Percentiles rank a stretch among this genome's conserved stretches.
Evolutionary conservation across 345 rosid species (phyloP).

Genomic region (Eucalyptus regnans): DNA sequence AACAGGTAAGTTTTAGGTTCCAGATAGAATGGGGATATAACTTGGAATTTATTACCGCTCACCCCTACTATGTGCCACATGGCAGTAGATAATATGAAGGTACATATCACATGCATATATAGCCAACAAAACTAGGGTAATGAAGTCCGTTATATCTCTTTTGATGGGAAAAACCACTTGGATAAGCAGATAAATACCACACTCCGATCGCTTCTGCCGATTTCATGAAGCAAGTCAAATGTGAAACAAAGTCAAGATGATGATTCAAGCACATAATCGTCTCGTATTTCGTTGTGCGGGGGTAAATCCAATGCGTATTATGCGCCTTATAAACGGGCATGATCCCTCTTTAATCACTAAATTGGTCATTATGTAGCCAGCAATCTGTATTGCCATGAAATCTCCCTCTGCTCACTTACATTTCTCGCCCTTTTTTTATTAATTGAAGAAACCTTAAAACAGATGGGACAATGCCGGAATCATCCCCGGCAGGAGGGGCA

Average conservation of each 20-base stretch:
- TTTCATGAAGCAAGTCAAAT: background rate
- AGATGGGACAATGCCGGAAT: background rate
- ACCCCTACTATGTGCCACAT: too few species aligned
- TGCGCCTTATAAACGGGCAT: background rate
- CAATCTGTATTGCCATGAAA: background rate
- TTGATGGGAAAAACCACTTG: background rate
- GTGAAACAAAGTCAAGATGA: background rate
- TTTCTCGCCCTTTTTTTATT: background rate
- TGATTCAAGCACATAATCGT: background rate
- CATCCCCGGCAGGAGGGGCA: background rate
- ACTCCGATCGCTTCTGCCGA: fast-evolving
- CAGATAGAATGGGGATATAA: too few species aligned
- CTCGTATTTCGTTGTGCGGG: background rate
- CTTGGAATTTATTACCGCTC: fast-evolving
- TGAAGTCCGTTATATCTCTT: background rate
- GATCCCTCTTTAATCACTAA: background rate
- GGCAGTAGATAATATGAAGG: background rate
- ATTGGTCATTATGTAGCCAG: background rate
- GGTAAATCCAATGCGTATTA: background rate
- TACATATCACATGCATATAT: background rate
- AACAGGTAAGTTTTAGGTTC: fast-evolving
- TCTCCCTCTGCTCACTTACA: background rate
- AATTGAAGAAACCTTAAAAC: background rate
- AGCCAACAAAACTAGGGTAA: fast-evolving
- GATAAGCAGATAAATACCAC: background rate